Evolutionary conservation across 1,284 basidiomycete genomes (phyloP), one percentile per base, ranked within the genome.

Genomic region (Apiotrichum sp.): DNA sequence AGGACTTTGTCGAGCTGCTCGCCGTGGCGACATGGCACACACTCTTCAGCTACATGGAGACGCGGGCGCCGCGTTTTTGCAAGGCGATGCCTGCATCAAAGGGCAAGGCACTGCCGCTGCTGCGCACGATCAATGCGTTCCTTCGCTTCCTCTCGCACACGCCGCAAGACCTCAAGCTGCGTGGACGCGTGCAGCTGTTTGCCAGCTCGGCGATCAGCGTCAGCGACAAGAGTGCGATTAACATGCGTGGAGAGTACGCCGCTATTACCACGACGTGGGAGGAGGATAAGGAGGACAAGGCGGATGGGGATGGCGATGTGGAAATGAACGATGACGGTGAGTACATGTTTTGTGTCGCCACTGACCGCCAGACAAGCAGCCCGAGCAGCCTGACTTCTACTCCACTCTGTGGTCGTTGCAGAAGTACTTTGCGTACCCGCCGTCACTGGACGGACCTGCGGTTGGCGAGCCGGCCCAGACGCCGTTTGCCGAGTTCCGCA

Each of bases 351-450:
- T 4, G 3, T 6, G 29, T 14, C 22, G 22, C 29, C 14, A 22
- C 40, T 35, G 29, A 36, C 46, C 16, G 6, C 10, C 46, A 48
- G 47, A 48, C 36, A 38, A 22, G 10, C 62, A 67, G 49, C 22
- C 22, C 22, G 22, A 22, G 22, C 22, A 22, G 22, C 60, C 63
- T 31, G 66, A 73, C 42, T 71, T 76, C 45, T 76, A 76, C 61
- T 61, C 65, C 3, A 72, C 72, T 0, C 64, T 76, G 16, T 76
- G 74, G 74, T 73, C 72, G 1, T 55, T 76, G 13, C 74, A 76
- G 52, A 57, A 68, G 51, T 74, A 65, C 65, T 74, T 76, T 53
- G 64, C 74, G 9, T 62, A 68, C 52, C 74, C 74, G 6, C 68
- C 73, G 4, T 61, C 63, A 13, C 64, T 76, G 2, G 68, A 66